Evolutionary conservation across 2,329 filamentous ascomycete genomes (phyloP), one percentile per base, ranked within the genome.

Genomic region (Hymenoscyphus albidus): DNA sequence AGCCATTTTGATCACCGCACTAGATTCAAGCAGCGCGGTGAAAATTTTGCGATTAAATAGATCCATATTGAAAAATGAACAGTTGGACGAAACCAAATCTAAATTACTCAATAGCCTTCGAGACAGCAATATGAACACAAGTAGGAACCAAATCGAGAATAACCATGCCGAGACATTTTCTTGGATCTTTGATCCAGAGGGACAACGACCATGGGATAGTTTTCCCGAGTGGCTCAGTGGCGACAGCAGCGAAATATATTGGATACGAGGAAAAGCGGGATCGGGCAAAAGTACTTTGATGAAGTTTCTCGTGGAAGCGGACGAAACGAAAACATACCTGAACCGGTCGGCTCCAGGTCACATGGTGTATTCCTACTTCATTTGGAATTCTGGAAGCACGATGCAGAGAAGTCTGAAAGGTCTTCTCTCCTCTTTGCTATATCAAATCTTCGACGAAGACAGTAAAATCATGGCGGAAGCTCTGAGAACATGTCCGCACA

Each of bases 301-400:
- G 67, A 70, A 67, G 16, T 69, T 64, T 55, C n/a, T 57, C 16
- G 12, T 71, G 4, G 48, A 39, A 13, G 54, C 54, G n/a, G 4
- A 57, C n/a, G 16, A 27, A 59, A 67, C 55, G 2, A 48, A 16
- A 38, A 31, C n/a, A 14, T 68, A 75, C 2, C 63, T 67, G 6
- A 32, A 2, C 14, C 22, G 0, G 75, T 59, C 76, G 77, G 67
- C 74, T 3, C 54, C 54, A 14, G 16, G 31, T 18, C 13, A 32
- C 27, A 6, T 4, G 6, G 32, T 57, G 0, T 32, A 32, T 14
- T 32, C 54, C 27, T 10, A 57, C 27, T 35, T 57, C 13, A 57
- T 57, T 13, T 57, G 54, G 54, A 57, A 14, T 35, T 14, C 27
- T n/a, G 27, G 54, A 57, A 38, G 16, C 7, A 0, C 27, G 4